Conservation (phyloP, 2,329 filamentous ascomycete species). For the Arthrobotrys megalospora region DNA sequence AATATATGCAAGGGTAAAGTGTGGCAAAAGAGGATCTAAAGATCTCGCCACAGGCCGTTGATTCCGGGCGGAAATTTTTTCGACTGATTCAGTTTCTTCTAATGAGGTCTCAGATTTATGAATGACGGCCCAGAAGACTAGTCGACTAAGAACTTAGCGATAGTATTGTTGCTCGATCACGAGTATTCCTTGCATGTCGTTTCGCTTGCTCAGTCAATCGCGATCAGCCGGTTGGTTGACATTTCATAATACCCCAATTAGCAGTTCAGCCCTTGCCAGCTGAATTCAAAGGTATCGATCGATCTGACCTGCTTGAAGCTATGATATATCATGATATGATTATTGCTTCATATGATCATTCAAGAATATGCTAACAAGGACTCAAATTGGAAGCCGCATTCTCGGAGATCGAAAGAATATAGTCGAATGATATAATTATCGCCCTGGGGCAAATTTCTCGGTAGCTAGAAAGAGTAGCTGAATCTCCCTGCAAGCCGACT, state of each 20-base stretch:
- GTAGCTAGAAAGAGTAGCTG: neutral
- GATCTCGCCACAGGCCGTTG: slow-evolving; percentile 24
- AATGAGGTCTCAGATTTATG: slow-evolving; percentile 7
- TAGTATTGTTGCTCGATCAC: no score
- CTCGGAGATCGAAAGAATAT: no score
- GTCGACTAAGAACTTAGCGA: no score
- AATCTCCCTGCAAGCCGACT: neutral
- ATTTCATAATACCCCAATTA: slow-evolving; percentile 1
- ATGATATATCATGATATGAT: slow-evolving; percentile 3
- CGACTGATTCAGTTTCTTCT: slow-evolving; percentile 9
- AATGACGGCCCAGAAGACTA: neutral
- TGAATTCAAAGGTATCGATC: neutral
- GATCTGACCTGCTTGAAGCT: neutral
- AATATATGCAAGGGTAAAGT: slow-evolving; percentile 37
- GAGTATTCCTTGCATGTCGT: no score
- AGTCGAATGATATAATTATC: neutral
- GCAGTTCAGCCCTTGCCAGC: neutral
- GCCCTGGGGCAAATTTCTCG: neutral
- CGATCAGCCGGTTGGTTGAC: neutral
- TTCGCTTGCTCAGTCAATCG: no score
- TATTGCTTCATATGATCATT: neutral
- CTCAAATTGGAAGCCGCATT: no score
- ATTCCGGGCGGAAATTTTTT: slow-evolving; percentile 24
- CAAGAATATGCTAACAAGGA: no score
- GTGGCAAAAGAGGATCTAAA: slow-evolving; percentile 23